Evolutionary conservation across 768 basidiomycete species (phyloP), one percentile per base, ranked within the genome.

Genomic region (Coprinellus aureogranulatus): DNA sequence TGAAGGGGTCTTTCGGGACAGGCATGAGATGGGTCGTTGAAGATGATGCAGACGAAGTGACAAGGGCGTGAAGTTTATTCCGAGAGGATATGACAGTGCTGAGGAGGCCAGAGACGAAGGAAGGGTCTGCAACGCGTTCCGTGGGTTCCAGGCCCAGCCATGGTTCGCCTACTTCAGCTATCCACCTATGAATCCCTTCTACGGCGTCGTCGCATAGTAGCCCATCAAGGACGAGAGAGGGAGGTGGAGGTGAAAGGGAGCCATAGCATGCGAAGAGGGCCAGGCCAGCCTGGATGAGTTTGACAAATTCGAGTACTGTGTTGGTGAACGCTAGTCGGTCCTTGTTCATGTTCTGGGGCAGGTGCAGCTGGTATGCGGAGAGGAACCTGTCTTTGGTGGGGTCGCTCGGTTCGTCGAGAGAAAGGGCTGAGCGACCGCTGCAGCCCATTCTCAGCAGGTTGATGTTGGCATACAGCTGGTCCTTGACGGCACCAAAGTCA

Each of bases 381-480:
- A 85, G 80, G 74, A 93, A 93, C 41, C 90, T 85, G 57, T 90
- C 88, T 65, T 90, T 89, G 1, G 90, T 90, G 0, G 88, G 77
- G 60, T 93, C 89, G 61, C 89, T 92, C 10, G 90, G 87, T 62
- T 89, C 85, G 62, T 91, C 85, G 30, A 94, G 82, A 16, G 88
- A 88, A 49, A 94, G 75, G 0, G 89, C 91, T 22, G 70, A 76
- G 42, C 91, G 81, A n/a, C 89, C 89, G 51, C 86, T 86, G 66
- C 88, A 89, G 2, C 90, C 91, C 83, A 92, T 86, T n/a, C 92
- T 82, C 42, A 91, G 78, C 22, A 94, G 78, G 68, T 89, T 88
- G 63, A 93, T 90, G 65, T 93, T 94, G 51, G 86, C 79, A 69
- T 89, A 90, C 28, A 94, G 81, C 61, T 83, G 84, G 57, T 89